These are phyloP conservation scores for Thalassia testudinum DNA, from an alignment of 116 monocot genomes.

Conservation along the genomic window DNA sequence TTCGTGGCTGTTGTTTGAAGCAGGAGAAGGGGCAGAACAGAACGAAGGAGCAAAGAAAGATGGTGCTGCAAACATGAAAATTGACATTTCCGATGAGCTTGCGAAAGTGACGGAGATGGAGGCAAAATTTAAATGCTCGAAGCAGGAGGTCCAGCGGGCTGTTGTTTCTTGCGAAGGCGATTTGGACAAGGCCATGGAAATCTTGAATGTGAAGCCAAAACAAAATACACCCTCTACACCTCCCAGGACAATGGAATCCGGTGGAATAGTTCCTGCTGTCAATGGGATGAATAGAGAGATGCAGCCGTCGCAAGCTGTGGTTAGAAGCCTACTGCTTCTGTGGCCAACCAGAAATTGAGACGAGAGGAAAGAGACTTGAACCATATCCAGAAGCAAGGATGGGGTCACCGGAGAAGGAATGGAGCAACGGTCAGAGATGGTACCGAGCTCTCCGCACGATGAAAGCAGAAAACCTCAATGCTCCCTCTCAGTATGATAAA, in stretches of 20 bases:
- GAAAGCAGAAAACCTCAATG: too few relatives aligned
- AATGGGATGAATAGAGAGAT: background rate
- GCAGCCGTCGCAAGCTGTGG: background rate
- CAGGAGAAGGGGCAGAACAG: constrained; percentile 23
- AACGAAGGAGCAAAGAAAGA: constrained; percentile 13
- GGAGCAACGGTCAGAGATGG: too few relatives aligned
- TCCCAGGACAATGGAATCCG: constrained; percentile 17
- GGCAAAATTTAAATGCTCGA: constrained; percentile 40
- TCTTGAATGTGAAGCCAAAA: constrained; percentile 33
- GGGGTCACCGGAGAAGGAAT: too few relatives aligned
- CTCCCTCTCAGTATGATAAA: too few relatives aligned
- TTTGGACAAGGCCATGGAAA: too few relatives aligned
- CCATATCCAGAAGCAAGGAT: constrained; percentile 19
- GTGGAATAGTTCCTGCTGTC: too few relatives aligned
- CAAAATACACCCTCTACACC: constrained; percentile 20
- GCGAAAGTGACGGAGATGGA: constrained; percentile 44
- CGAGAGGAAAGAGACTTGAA: constrained; percentile 39
- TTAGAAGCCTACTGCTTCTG: constrained; percentile 7
- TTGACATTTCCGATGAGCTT: constrained; percentile 67
- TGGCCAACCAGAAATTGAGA: constrained; percentile 12
- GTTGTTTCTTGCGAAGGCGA: too few relatives aligned
- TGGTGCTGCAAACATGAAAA: too few relatives aligned
- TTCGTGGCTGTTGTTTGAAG: constrained; percentile 61
- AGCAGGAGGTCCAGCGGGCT: too few relatives aligned
- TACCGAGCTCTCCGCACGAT: too few relatives aligned